A percentile compares a stretch with the other conserved stretches of the same genome.
Evolutionary conservation across 768 basidiomycete genomes (phyloP).

Genomic region (Suillus variegatus): DNA sequence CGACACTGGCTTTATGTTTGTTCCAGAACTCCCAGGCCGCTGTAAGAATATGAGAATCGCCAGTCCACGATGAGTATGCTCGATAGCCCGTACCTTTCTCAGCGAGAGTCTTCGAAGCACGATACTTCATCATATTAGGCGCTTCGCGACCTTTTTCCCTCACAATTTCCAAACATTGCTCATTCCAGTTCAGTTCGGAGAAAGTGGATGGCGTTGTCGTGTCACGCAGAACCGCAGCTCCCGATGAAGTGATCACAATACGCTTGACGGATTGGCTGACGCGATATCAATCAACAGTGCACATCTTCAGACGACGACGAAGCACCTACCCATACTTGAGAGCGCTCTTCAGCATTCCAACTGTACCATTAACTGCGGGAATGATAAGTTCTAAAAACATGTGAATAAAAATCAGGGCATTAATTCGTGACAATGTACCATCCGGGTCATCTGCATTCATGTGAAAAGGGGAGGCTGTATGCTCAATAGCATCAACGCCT

Average conservation of each 20-base stretch:
- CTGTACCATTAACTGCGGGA: constrained; percentile 75
- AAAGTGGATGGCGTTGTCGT: constrained; percentile 32
- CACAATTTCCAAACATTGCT: constrained; percentile 39
- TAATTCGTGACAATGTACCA: constrained; percentile 21
- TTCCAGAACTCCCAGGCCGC: constrained; percentile 53
- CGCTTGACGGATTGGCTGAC: constrained; percentile 55
- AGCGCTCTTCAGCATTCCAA: constrained; percentile 59
- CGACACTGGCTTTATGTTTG: constrained; percentile 31
- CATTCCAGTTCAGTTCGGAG: constrained; percentile 64
- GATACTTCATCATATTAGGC: constrained; percentile 42
- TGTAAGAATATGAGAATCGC: constrained; percentile 7
- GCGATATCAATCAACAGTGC: neutral
- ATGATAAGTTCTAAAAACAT: constrained; percentile 52
- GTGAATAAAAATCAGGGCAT: neutral
- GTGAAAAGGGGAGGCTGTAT: constrained; percentile 67
- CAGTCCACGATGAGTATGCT: neutral
- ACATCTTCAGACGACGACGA: too few species aligned
- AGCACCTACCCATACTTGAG: constrained; percentile 49
- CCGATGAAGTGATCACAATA: constrained; percentile 68
- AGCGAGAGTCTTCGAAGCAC: constrained; percentile 63
- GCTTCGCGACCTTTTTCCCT: constrained; percentile 50
- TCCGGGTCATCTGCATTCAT: constrained; percentile 46
- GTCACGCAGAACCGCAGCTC: constrained; percentile 44
- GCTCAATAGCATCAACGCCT: constrained; percentile 71
- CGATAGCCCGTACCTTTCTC: constrained; percentile 48